phyloP scores from a whole-genome alignment of 495 filamentous ascomycete species.

The Penicillium riverlandense region DNA sequence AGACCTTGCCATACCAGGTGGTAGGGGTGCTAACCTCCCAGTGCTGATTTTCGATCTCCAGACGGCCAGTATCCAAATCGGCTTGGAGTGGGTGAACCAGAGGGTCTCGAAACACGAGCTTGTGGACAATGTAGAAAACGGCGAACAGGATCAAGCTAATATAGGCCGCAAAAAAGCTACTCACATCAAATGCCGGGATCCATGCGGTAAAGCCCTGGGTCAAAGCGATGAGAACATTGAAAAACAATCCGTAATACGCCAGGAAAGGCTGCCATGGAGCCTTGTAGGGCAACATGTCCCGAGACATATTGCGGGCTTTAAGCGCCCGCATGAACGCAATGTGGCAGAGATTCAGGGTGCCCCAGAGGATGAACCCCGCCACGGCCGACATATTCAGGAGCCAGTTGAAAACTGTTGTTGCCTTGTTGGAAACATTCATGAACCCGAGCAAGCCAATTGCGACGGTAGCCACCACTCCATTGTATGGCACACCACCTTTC shows the following conservation, averaged over 20 bases:
- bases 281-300: constrained; percentile 42
- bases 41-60: not conserved
- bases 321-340: constrained; percentile 46
- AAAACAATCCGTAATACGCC: constrained; percentile 47
- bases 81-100: constrained; percentile 18
- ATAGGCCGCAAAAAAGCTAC: constrained; percentile 46
- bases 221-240: constrained; percentile 49
- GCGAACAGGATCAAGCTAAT: constrained; percentile 46
- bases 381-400: constrained; percentile 45
- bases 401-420: constrained; percentile 39
- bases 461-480: constrained; percentile 26
- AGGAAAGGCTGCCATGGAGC: constrained; percentile 44
- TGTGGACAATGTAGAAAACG: constrained; percentile 44
- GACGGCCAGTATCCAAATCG: constrained; percentile 24
- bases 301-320: constrained; percentile 34
- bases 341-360: constrained; percentile 42
- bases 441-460: constrained; percentile 30
- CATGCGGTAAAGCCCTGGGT: constrained; percentile 58
- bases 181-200: constrained; percentile 43
- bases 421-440: constrained; percentile 23
- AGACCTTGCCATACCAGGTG: no score
- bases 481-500: constrained; percentile 32
- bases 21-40: no score
- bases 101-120: constrained; percentile 24
- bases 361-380: constrained; percentile 52